These are phyloP conservation scores for Suhomyces sp. DNA, from an alignment of 805 yeast species.

Conservation along the genomic window DNA sequence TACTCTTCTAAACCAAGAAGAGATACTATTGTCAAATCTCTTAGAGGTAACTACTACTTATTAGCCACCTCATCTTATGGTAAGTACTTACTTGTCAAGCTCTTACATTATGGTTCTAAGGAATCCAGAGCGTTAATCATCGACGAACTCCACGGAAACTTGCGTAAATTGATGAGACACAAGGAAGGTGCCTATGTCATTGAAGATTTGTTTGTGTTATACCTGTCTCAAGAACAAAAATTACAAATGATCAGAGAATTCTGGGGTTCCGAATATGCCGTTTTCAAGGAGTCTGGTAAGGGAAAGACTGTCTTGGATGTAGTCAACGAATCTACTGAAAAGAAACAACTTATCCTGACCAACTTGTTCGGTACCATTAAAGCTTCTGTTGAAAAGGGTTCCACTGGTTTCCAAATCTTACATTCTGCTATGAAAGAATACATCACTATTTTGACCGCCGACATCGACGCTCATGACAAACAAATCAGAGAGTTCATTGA, in stretches of 20 bases:
- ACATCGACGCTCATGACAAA: conserved; percentile 40
- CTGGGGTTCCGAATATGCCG: conserved; percentile 94
- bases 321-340: conserved; percentile 67
- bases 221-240: conserved; percentile 80
- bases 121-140: conserved; percentile 73
- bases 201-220: conserved; percentile 85
- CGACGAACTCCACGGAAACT: conserved; percentile 84
- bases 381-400: conserved; percentile 92
- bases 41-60: conserved; percentile 74
- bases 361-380: conserved; percentile 81
- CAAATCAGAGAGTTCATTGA: conserved; percentile 83
- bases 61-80: conserved; percentile 93
- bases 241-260: conserved; percentile 92
- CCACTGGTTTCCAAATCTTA: conserved; percentile 91
- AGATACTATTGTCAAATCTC: conserved; percentile 60
- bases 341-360: conserved; percentile 68
- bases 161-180: conserved; percentile 91
- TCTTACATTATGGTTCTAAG: conserved; percentile 88
- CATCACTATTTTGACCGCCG: conserved; percentile 64
- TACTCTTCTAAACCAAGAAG: conserved; percentile 80
- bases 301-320: conserved; percentile 65
- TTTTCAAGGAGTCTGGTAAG: conserved; percentile 74
- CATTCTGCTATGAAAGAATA: conserved; percentile 96
- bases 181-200: conserved; percentile 98
- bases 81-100: conserved; percentile 82